Evolutionary conservation across 1,284 basidiomycete genomes (phyloP), one percentile per base, ranked within the genome.

Genomic region (Tilletia walkeri): DNA sequence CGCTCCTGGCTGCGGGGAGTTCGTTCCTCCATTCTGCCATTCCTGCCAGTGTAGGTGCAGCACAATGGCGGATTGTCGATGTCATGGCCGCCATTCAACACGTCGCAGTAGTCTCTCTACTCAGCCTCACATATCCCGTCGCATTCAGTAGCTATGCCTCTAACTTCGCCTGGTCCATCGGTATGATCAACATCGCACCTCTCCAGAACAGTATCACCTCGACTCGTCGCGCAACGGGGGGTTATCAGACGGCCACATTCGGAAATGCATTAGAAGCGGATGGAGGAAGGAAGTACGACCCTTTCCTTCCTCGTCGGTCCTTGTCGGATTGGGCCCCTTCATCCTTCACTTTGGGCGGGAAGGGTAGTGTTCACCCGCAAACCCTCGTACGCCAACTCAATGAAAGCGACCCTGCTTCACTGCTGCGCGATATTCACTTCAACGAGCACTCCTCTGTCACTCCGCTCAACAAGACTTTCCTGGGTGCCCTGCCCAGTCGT

Each of bases 151-250:
- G 90, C 20, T 96, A 90, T 78, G 87, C 91, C 0, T 86, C 90
- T 76, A 96, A 96, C 83, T 95, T 96, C 78, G 88, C 90, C 1
- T 97, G 94, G 94, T 88, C 92, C 0, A 84, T 95, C 77, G 92
- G 92, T 0, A 85, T 98, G n/a, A 89, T 97, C 81, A 84, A 88
- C 56, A 86, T 89, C 30, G 85, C 87, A 4, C 83, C 87, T 12
- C 87, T 97, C 67, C 92, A 97, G 82, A 80, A 84, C 41, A 89
- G 91, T 36, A 95, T 98, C 81, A 88, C 91, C 80, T 86, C 86
- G 71, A 91, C 95, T 88, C 89, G 95, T 24, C 86, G 88, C 72
- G 86, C 88, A 66, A 96, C 94, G 0, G 94, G 94, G 10, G 93
- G 92, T 1, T 86, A 93, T 70, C 18, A 67, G 20, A 67, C 73